Evolutionary conservation across 208 protist genomes (phyloP).

Genomic region (Acanthamoeba divionensis): DNA sequence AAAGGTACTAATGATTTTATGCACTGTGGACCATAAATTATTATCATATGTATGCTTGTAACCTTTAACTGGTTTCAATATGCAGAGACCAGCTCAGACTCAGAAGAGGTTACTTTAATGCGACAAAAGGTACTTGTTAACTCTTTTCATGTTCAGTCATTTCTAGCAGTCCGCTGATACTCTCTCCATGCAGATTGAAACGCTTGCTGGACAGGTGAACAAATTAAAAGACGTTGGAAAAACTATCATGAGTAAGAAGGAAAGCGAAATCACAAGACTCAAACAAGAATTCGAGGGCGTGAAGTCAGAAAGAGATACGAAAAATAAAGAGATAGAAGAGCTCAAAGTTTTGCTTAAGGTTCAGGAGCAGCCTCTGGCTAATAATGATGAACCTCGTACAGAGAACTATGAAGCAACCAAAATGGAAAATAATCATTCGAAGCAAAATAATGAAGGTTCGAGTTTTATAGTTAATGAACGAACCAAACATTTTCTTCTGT

Average conservation of each 20-base stretch:
- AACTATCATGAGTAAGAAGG: neutral
- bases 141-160: neutral
- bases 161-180: neutral
- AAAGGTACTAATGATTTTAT: neutral
- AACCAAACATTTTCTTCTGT: too few species aligned
- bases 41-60: too few species aligned
- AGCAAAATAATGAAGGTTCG: too few species aligned
- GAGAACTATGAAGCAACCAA: too few species aligned
- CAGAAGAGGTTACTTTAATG: constrained; percentile 6
- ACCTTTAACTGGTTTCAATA: too few species aligned
- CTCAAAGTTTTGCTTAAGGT: too few species aligned
- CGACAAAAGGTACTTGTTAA: neutral
- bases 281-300: neutral
- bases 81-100: too few species aligned
- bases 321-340: neutral
- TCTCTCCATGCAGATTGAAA: neutral
- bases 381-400: too few species aligned
- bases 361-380: too few species aligned
- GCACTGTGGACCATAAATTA: too few species aligned
- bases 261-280: neutral
- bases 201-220: constrained; percentile 6
- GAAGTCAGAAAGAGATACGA: neutral
- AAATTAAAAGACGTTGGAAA: constrained; percentile 33
- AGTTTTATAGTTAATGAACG: too few species aligned
- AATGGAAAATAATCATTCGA: too few species aligned